phyloP scores from a whole-genome alignment of 305 asterid species.

The Fraxinus dipetala region DNA sequence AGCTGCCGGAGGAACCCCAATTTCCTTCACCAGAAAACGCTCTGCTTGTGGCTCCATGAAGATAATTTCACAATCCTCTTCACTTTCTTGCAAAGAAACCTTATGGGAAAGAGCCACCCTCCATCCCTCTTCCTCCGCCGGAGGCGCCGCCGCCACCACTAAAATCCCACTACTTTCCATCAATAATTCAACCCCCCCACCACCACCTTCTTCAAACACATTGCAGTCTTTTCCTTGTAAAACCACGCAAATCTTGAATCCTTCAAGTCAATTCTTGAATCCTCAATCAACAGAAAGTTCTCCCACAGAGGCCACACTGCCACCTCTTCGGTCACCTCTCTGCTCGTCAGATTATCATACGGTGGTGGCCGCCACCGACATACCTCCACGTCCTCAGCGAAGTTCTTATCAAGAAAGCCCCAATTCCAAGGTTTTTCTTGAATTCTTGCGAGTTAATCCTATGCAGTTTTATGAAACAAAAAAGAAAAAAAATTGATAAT shows the following conservation, averaged over 20 bases:
- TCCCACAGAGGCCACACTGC: constrained; percentile 11
- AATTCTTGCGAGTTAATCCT: not conserved
- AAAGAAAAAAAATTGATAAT: not conserved
- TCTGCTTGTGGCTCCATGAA: not conserved
- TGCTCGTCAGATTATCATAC: not conserved
- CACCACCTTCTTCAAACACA: not conserved
- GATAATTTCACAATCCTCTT: not conserved
- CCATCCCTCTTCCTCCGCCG: not conserved
- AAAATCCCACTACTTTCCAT: not conserved
- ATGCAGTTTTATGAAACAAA: not conserved
- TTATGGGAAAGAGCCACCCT: constrained; percentile 4
- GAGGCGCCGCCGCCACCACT: not conserved
- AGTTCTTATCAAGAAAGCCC: constrained; percentile 15
- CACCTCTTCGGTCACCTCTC: constrained; percentile 15
- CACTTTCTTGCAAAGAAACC: not conserved
- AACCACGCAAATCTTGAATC: not conserved
- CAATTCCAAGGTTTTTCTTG: constrained; percentile 7
- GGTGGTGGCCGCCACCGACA: not conserved
- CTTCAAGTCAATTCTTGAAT: not conserved
- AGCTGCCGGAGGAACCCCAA: not conserved
- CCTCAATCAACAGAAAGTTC: constrained; percentile 4
- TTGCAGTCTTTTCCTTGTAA: not conserved
- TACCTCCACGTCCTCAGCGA: not conserved
- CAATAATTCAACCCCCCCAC: not conserved
- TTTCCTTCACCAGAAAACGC: constrained; percentile 1